A percentile compares a stretch with the other conserved stretches of the same genome.
Evolutionary conservation across 768 basidiomycete species (phyloP).

Genomic region (Mycena belliarum): DNA sequence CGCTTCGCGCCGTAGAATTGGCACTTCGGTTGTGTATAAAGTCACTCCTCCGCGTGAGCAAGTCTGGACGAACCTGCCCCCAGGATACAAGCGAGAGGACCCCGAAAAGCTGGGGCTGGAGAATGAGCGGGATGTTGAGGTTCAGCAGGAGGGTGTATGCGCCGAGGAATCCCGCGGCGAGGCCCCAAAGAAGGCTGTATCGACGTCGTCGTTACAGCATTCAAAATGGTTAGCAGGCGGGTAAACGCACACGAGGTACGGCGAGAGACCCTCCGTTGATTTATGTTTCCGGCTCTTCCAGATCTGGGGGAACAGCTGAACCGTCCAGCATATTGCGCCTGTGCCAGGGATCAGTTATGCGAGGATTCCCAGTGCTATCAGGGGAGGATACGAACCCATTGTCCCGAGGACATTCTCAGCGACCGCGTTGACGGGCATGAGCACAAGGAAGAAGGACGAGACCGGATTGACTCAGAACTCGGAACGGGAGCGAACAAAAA

Average conservation of each 20-base stretch:
- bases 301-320: conserved; percentile 69
- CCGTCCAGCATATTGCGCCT: conserved; percentile 70
- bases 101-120: conserved; percentile 68
- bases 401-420: conserved; percentile 74
- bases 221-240: background rate
- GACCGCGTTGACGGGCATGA: conserved; percentile 50
- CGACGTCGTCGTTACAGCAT: background rate
- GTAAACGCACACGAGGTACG: conserved; percentile 57
- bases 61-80: conserved; percentile 55
- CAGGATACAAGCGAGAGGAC: conserved; percentile 61
- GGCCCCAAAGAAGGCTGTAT: conserved; percentile 60
- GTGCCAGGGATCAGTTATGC: background rate
- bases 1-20: conserved; percentile 60
- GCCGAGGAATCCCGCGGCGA: conserved; percentile 62
- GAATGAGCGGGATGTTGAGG: conserved; percentile 70
- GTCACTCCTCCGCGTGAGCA: background rate
- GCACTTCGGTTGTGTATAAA: conserved; percentile 45
- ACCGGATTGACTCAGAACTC: too few species aligned
- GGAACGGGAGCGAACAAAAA: too few species aligned
- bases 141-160: conserved; percentile 64
- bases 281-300: conserved; percentile 72
- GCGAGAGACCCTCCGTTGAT: conserved; percentile 69
- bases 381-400: conserved; percentile 43
- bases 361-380: background rate
- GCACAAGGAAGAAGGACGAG: too few species aligned